These are phyloP conservation scores for Tylopilus cervinicoccineus DNA, from an alignment of 768 basidiomycete genomes.

Conservation along the genomic window DNA sequence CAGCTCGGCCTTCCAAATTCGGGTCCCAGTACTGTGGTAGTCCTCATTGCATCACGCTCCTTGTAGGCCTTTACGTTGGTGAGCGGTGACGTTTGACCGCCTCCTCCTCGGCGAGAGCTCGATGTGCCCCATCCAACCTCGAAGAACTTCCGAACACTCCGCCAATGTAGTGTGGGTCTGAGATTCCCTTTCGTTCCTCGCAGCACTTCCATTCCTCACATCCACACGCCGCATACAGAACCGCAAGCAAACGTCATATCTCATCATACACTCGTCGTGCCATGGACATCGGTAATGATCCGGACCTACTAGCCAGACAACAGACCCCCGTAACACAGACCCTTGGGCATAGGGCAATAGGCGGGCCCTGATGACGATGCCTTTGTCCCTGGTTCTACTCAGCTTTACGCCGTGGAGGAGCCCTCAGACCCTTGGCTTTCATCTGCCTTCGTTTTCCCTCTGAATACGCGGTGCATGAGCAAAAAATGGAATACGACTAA, in stretches of 20 bases:
- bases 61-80: neutral
- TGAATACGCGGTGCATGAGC: slow-evolving; percentile 26
- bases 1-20: neutral
- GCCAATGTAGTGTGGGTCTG: neutral
- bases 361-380: slow-evolving; percentile 1
- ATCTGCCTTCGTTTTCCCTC: slow-evolving; percentile 72
- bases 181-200: neutral
- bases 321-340: neutral
- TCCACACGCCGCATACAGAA: neutral
- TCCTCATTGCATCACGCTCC: neutral
- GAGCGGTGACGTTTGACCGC: neutral
- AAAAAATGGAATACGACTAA: neutral
- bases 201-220: neutral
- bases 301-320: neutral
- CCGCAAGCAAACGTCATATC: neutral
- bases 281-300: neutral
- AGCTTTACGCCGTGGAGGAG: slow-evolving; percentile 48
- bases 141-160: too few species aligned
- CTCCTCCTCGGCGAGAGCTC: neutral
- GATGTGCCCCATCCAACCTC: neutral
- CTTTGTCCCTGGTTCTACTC: slow-evolving; percentile 22
- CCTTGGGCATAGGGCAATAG: slow-evolving; percentile 4
- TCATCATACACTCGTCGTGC: slow-evolving; percentile 7
- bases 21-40: neutral
- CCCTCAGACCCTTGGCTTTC: slow-evolving; percentile 72